Percentiles rank a stretch among this genome's conserved stretches.
Evolutionary conservation across 2,329 filamentous ascomycete species (phyloP).

Genomic region (Didymella lethalis): DNA sequence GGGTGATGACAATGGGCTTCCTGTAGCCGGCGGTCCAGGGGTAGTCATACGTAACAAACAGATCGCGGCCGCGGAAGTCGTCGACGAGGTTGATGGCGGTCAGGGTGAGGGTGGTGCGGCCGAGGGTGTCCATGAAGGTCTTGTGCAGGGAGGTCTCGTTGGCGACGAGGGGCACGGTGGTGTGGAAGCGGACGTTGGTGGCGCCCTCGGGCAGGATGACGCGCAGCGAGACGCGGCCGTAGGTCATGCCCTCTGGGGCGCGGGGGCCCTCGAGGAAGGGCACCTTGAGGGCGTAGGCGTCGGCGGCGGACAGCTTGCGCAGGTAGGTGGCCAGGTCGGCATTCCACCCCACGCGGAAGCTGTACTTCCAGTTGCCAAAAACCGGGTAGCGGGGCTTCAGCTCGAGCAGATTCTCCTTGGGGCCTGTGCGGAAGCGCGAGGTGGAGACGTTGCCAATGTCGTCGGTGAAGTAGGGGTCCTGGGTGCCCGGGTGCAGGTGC

Average conservation of each 20-base stretch:
- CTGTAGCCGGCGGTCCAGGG: conserved; percentile 75
- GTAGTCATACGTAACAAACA: conserved; percentile 90
- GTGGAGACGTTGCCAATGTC: conserved; percentile 97
- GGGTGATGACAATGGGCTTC: conserved; percentile 85
- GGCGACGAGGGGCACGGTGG: conserved; percentile 73
- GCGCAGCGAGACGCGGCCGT: conserved; percentile 79
- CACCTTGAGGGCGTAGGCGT: conserved; percentile 85
- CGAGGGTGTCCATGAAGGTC: conserved; percentile 93
- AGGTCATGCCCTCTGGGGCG: conserved; percentile 83
- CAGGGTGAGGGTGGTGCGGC: conserved; percentile 82
- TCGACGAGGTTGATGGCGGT: conserved; percentile 88
- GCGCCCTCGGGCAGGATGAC: conserved; percentile 92
- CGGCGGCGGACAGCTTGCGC: conserved; percentile 66
- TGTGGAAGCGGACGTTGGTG: conserved; percentile 80
- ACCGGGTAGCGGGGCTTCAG: conserved; percentile 94
- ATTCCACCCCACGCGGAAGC: conserved; percentile 97
- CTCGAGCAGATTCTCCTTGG: conserved; percentile 82
- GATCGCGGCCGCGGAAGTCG: conserved; percentile 81
- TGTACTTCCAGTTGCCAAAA: conserved; percentile 98
- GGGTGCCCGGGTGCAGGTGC: conserved; percentile 78
- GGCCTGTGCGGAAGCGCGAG: conserved; percentile 80
- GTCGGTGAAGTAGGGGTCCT: conserved; percentile 93
- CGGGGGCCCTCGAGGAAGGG: conserved; percentile 94
- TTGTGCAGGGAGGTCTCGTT: conserved; percentile 72
- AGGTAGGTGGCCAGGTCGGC: conserved; percentile 80